Conservation (phyloP, 768 basidiomycete species). For the Epithele typhae region DNA sequence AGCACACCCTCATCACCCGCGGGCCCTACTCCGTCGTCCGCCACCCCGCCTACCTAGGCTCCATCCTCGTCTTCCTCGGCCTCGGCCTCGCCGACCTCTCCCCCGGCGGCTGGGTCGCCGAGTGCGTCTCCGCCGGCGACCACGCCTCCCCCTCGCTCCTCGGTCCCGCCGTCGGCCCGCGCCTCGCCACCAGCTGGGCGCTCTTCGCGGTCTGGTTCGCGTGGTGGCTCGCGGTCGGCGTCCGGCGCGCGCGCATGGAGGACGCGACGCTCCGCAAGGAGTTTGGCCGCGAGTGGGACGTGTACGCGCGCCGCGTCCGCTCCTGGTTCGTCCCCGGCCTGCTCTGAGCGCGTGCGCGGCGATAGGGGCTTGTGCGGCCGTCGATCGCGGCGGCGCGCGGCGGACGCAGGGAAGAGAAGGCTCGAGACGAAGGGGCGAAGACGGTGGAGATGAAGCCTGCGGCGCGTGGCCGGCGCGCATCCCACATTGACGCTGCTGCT, state of each 20-base stretch:
- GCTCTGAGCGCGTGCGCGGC: conserved; percentile 4
- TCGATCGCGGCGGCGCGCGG: too few species aligned
- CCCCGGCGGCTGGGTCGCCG: conserved; percentile 17
- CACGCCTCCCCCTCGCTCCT: background rate
- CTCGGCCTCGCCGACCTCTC: conserved; percentile 15
- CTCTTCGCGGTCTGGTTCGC: conserved; percentile 15
- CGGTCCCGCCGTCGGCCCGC: background rate
- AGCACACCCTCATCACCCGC: conserved; percentile 28
- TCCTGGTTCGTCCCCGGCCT: conserved; percentile 21
- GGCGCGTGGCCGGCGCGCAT: too few species aligned
- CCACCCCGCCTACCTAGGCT: conserved; percentile 31
- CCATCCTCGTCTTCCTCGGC: conserved; percentile 14
- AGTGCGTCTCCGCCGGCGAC: conserved; percentile 12
- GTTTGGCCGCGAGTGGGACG: conserved; percentile 18
- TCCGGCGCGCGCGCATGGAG: conserved; percentile 16
- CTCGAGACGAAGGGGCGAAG: too few species aligned
- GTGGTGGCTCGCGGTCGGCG: conserved; percentile 14
- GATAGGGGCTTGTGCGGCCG: too few species aligned
- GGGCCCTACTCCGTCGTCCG: conserved; percentile 34
- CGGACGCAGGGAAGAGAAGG: too few species aligned
- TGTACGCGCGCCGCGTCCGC: conserved; percentile 16
- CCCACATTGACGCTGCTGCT: too few species aligned
- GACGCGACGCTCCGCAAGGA: conserved; percentile 14
- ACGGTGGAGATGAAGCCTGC: too few species aligned
- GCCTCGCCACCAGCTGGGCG: conserved; percentile 7